Evolutionary conservation across 352 stramenopile genomes (phyloP), one percentile per base, ranked within the genome.

Genomic region (Phytophthora uliginosa): DNA sequence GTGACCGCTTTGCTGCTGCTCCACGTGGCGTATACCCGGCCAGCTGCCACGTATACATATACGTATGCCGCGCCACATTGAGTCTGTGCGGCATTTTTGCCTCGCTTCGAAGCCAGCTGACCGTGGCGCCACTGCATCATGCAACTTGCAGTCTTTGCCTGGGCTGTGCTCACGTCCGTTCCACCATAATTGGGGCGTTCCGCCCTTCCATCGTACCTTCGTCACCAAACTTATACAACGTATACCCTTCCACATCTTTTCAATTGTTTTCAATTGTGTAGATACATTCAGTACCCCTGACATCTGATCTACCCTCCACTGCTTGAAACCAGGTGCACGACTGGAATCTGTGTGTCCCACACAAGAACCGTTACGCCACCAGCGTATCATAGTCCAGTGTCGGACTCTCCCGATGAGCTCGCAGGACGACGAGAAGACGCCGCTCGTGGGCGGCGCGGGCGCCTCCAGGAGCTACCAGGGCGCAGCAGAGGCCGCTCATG

Each of bases 351-450:
- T 53, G 47, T 53, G 47, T 0, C 7, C n/a, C 47, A 53, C 47
- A 24, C 20, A n/a, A 53, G 26, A 57, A 47, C 31, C 45, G 47
- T 48, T 47, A 50, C 59, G 24, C 48, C 48, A 22, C 3, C 42
- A 22, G 22, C 20, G 47, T 26, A 53, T 56, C 50, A 56, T 56
- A 10, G 26, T 18, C 8, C 47, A 53, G 47, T 31, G 20, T 28
- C 47, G 20, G 5, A n/a, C 50, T 56, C 50, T 38, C 10, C 34
- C 24, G 24, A 81, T 81, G 74, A 76, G 52, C 31, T 71, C 65
- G 33, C 24, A 18, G 15, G 69, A 77, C 53, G 69, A 83, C 63
- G 79, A 86, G 77, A 74, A 75, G 66, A 83, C 77, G 62, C 79
- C 79, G 42, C 79, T 86, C 40, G 69, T 84, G 57, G 59, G 33